These are phyloP conservation scores for Buddleja alternifolia DNA, from an alignment of 257 asterid species.

Conservation along the genomic window DNA sequence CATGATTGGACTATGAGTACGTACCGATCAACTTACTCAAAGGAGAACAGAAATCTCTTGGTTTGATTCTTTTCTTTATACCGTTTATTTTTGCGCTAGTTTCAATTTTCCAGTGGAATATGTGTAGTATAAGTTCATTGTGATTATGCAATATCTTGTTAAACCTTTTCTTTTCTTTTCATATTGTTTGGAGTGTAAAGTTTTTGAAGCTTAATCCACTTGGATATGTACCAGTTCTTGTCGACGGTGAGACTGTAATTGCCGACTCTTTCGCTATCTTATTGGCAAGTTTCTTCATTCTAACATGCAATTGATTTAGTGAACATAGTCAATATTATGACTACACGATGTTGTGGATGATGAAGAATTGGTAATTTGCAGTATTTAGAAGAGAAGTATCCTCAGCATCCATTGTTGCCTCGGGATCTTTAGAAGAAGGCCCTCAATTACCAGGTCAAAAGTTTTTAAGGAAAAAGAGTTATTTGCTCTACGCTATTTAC, in stretches of 20 bases:
- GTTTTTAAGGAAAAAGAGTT: too few species aligned
- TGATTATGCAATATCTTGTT: neutral
- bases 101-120: too few species aligned
- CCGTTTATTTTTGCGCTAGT: neutral
- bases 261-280: slow-evolving; percentile 84
- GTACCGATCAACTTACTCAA: slow-evolving; percentile 69
- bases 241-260: slow-evolving; percentile 71
- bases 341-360: neutral
- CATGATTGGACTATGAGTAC: slow-evolving; percentile 79
- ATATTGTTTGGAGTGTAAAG: slow-evolving; percentile 40
- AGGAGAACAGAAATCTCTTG: slow-evolving; percentile 74
- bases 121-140: slow-evolving; percentile 4
- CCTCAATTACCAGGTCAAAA: slow-evolving; percentile 61
- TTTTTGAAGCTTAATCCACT: slow-evolving; percentile 90
- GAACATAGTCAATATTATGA: neutral
- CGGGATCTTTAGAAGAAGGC: slow-evolving; percentile 67
- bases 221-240: slow-evolving; percentile 75
- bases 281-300: slow-evolving; percentile 54
- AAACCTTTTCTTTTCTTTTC: neutral
- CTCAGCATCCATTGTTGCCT: slow-evolving; percentile 84
- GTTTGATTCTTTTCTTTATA: slow-evolving; percentile 36
- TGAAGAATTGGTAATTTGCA: slow-evolving; percentile 33
- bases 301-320: neutral
- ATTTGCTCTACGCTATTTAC: neutral
- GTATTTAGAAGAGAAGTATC: slow-evolving; percentile 93